Evolutionary conservation across 768 basidiomycete genomes (phyloP).

Genomic region (Termitomyces sp.): DNA sequence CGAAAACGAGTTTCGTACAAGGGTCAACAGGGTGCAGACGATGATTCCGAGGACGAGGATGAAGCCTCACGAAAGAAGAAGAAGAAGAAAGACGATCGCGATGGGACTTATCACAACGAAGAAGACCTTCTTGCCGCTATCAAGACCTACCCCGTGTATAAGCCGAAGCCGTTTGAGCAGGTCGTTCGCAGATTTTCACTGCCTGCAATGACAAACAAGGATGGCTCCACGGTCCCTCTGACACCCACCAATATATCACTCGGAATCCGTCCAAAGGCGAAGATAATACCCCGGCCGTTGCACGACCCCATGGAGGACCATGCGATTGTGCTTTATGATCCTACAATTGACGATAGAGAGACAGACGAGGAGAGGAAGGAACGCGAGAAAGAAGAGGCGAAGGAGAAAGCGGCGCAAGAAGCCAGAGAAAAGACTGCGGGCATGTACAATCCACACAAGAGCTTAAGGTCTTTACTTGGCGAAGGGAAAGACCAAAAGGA

Average conservation of each 20-base stretch:
- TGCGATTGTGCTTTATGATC: slow-evolving; percentile 95
- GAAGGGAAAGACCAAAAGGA: slow-evolving; percentile 67
- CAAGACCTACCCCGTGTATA: slow-evolving; percentile 75
- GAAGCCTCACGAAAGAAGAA: slow-evolving; percentile 57
- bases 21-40: slow-evolving; percentile 45
- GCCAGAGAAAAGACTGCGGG: slow-evolving; percentile 69
- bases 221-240: slow-evolving; percentile 57
- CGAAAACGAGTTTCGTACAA: slow-evolving; percentile 89
- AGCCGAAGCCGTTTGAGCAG: slow-evolving; percentile 72
- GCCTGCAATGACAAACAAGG: slow-evolving; percentile 73
- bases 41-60: slow-evolving; percentile 56
- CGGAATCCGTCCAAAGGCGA: slow-evolving; percentile 79
- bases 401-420: slow-evolving; percentile 57
- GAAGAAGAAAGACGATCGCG: slow-evolving; percentile 56
- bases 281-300: slow-evolving; percentile 85
- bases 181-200: slow-evolving; percentile 71
- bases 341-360: slow-evolving; percentile 90
- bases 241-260: slow-evolving; percentile 68
- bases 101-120: slow-evolving; percentile 54
- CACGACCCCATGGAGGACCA: slow-evolving; percentile 98
- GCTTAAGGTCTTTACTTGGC: slow-evolving; percentile 73
- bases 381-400: slow-evolving; percentile 70
- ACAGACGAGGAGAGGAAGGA: slow-evolving; percentile 82
- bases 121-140: slow-evolving; percentile 59
- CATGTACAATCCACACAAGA: slow-evolving; percentile 90